Evolutionary conservation across 495 filamentous ascomycete species (phyloP).

Genomic region (Trichoderma parareesei): DNA sequence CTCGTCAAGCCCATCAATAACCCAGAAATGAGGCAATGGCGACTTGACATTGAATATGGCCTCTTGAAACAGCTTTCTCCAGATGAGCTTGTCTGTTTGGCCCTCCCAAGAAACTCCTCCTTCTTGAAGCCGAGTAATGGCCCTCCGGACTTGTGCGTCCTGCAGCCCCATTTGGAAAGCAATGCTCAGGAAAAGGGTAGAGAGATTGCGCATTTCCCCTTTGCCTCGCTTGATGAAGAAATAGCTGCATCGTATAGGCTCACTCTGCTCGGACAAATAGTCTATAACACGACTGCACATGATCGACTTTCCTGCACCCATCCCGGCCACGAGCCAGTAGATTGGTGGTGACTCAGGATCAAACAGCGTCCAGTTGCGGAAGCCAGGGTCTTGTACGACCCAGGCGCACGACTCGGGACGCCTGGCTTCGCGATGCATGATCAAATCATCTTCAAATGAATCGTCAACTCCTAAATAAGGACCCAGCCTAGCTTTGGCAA

Average conservation of each 20-base stretch:
- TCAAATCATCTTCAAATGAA: too few species aligned
- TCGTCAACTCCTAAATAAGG: too few species aligned
- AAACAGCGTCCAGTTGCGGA: slow-evolving; percentile 16
- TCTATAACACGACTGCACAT: slow-evolving; percentile 23
- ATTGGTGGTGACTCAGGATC: slow-evolving; percentile 7
- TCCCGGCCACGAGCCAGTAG: slow-evolving; percentile 21
- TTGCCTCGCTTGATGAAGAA: slow-evolving; percentile 19
- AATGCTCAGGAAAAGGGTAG: slow-evolving; percentile 17
- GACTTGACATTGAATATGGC: slow-evolving; percentile 14
- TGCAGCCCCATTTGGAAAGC: slow-evolving; percentile 25
- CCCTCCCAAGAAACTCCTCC: slow-evolving; percentile 15
- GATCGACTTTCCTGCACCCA: slow-evolving; percentile 22
- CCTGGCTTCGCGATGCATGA: too few species aligned
- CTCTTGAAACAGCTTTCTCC: slow-evolving; percentile 18
- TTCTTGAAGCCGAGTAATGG: slow-evolving; percentile 12
- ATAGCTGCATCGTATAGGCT: slow-evolving; percentile 19
- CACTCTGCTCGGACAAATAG: neutral
- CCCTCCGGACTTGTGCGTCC: slow-evolving; percentile 12
- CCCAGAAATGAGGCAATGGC: slow-evolving; percentile 17
- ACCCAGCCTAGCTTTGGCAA: too few species aligned
- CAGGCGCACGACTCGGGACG: too few species aligned
- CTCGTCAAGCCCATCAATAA: slow-evolving; percentile 23
- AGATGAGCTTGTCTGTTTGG: slow-evolving; percentile 16
- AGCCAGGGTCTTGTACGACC: slow-evolving; percentile 10
- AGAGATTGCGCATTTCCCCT: too few species aligned